These are phyloP conservation scores for Coniosporium tulheliwenetii DNA, from an alignment of 2,329 filamentous ascomycete genomes.

Conservation along the genomic window DNA sequence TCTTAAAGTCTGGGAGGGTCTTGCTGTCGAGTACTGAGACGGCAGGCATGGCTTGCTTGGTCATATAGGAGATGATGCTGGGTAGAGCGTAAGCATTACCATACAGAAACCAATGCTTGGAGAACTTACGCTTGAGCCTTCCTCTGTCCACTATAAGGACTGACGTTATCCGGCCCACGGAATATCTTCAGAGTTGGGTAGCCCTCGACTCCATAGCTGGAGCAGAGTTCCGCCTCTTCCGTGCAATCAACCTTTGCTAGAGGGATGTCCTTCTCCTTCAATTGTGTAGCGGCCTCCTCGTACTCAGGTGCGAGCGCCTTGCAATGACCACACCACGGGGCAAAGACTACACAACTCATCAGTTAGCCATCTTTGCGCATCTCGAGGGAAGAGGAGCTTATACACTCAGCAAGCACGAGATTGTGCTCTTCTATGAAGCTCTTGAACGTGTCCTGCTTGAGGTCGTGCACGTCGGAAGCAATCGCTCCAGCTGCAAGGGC, in stretches of 20 bases:
- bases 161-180: slow-evolving; percentile 69
- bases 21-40: slow-evolving; percentile 72
- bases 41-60: slow-evolving; percentile 89
- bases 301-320: slow-evolving; percentile 93
- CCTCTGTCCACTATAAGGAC: slow-evolving; percentile 75
- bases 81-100: neutral
- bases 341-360: slow-evolving; percentile 49
- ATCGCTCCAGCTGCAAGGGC: slow-evolving; percentile 39
- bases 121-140: slow-evolving; percentile 53
- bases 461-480: slow-evolving; percentile 65
- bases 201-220: slow-evolving; percentile 79
- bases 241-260: slow-evolving; percentile 90
- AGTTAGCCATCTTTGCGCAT: slow-evolving; percentile 19
- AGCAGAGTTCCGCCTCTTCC: slow-evolving; percentile 82
- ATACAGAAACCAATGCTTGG: neutral
- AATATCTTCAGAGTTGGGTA: slow-evolving; percentile 99
- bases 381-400: slow-evolving; percentile 19
- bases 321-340: slow-evolving; percentile 96
- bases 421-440: slow-evolving; percentile 74
- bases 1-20: slow-evolving; percentile 91
- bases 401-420: slow-evolving; percentile 88
- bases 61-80: slow-evolving; percentile 74
- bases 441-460: slow-evolving; percentile 77
- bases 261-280: slow-evolving; percentile 79
- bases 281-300: slow-evolving; percentile 66